phyloP scores from a whole-genome alignment of 1,284 basidiomycete genomes.

The Sparassis latifolia region DNA sequence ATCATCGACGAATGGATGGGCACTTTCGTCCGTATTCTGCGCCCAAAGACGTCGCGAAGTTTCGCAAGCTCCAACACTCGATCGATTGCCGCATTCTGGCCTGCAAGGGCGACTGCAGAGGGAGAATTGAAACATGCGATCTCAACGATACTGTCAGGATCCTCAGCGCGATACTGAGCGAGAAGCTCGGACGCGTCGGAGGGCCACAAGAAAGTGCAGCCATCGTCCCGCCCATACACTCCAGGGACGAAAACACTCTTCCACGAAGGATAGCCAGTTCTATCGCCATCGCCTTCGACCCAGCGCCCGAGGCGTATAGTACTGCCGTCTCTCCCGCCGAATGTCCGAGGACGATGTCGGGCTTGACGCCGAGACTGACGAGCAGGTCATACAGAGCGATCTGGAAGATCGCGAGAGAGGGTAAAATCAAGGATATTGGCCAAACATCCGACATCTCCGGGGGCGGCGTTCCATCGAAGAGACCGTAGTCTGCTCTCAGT shows the following conservation, averaged over 20 bases:
- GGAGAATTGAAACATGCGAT: constrained; percentile 34
- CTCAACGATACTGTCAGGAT: constrained; percentile 18
- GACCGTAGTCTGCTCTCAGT: constrained; percentile 25
- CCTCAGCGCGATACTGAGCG: constrained; percentile 6
- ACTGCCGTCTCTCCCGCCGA: constrained; percentile 38
- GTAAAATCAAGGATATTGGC: constrained; percentile 28
- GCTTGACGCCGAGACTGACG: constrained; percentile 25
- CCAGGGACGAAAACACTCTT: constrained; percentile 27
- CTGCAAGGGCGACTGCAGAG: constrained; percentile 29
- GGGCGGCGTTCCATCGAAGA: constrained; percentile 19
- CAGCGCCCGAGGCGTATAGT: constrained; percentile 37
- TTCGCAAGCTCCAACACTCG: constrained; percentile 22
- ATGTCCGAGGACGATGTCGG: constrained; percentile 34
- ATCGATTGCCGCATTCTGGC: constrained; percentile 23
- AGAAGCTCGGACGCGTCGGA: constrained; percentile 20
- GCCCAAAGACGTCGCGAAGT: constrained; percentile 25
- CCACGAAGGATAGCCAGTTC: constrained; percentile 34
- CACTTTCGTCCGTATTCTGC: constrained; percentile 24
- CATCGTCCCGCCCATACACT: constrained; percentile 32
- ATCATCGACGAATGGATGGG: constrained; percentile 30
- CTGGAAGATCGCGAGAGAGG: constrained; percentile 36
- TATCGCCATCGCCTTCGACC: constrained; percentile 31
- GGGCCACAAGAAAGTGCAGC: constrained; percentile 33
- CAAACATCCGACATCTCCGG: constrained; percentile 25
- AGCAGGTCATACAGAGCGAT: constrained; percentile 38